phyloP scores from a whole-genome alignment of 2,329 filamentous ascomycete genomes.

The Aspergillus japonicus region DNA sequence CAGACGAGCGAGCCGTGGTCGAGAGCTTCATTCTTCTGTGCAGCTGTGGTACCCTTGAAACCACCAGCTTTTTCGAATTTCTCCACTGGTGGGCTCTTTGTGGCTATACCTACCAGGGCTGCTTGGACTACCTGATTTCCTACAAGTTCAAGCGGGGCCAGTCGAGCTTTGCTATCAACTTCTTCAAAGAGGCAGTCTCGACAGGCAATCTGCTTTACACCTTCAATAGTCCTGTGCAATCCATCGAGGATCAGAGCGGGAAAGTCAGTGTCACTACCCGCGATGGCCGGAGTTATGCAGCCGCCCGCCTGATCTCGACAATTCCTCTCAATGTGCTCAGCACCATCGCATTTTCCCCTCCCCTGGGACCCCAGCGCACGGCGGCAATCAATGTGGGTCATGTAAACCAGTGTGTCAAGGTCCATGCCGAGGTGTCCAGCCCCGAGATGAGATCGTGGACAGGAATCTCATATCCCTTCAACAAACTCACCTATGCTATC shows the following conservation, averaged over 20 bases:
- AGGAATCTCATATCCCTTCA: slow-evolving; percentile 45
- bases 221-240: slow-evolving; percentile 42
- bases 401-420: slow-evolving; percentile 49
- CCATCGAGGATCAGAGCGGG: slow-evolving; percentile 21
- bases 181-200: slow-evolving; percentile 46
- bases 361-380: slow-evolving; percentile 36
- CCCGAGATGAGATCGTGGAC: slow-evolving; percentile 46
- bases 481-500: slow-evolving; percentile 45
- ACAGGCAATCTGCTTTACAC: slow-evolving; percentile 43
- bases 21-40: slow-evolving; percentile 46
- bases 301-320: slow-evolving; percentile 37
- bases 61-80: slow-evolving; percentile 49
- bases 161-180: slow-evolving; percentile 46
- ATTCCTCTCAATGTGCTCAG: too few species aligned
- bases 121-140: slow-evolving; percentile 41
- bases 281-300: slow-evolving; percentile 30
- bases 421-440: slow-evolving; percentile 47
- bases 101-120: slow-evolving; percentile 44
- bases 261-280: slow-evolving; percentile 37
- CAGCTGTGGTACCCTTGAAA: slow-evolving; percentile 45
- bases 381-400: slow-evolving; percentile 42
- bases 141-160: slow-evolving; percentile 49
- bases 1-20: slow-evolving; percentile 42
- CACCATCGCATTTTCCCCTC: slow-evolving; percentile 47
- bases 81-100: slow-evolving; percentile 51